Conservation (phyloP, 805 yeast genomes). For the Cyberlindnera meyerae region DNA sequence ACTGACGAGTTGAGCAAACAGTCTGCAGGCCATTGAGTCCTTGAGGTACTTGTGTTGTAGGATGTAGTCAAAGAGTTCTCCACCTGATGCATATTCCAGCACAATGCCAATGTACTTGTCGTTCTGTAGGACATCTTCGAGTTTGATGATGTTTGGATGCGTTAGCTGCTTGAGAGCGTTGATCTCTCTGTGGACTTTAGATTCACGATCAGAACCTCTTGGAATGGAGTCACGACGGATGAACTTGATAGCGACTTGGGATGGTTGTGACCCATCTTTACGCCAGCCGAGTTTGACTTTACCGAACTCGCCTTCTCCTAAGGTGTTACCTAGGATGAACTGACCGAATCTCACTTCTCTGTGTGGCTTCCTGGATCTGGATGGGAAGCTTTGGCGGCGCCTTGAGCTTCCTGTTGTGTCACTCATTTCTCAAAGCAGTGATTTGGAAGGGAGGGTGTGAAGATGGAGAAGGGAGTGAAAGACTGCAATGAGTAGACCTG, state of each 20-base stretch:
- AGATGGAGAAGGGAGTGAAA: too few species aligned
- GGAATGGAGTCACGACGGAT: conserved; percentile 87
- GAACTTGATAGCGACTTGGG: conserved; percentile 90
- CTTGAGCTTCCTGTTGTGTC: conserved; percentile 13
- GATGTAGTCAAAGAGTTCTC: conserved; percentile 92
- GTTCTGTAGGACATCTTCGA: conserved; percentile 90
- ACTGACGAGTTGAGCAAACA: conserved; percentile 88
- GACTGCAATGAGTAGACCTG: too few species aligned
- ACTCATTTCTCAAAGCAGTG: too few species aligned
- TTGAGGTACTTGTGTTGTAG: conserved; percentile 80
- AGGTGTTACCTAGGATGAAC: conserved; percentile 83
- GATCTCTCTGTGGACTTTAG: conserved; percentile 88
- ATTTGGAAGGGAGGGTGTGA: too few species aligned
- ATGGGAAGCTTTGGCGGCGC: conserved; percentile 25
- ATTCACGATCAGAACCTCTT: conserved; percentile 78
- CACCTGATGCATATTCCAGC: conserved; percentile 94
- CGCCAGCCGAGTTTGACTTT: conserved; percentile 97
- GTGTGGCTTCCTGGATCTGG: conserved; percentile 32
- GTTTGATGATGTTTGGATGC: conserved; percentile 89
- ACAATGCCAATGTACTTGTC: conserved; percentile 96
- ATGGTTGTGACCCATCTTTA: conserved; percentile 60
- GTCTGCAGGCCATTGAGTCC: conserved; percentile 77
- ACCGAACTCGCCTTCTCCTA: conserved; percentile 98
- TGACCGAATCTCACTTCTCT: conserved; percentile 84
- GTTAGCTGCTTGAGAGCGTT: conserved; percentile 79